phyloP scores from a whole-genome alignment of 1,284 basidiomycete species.

The Boletellus deceptivus region DNA sequence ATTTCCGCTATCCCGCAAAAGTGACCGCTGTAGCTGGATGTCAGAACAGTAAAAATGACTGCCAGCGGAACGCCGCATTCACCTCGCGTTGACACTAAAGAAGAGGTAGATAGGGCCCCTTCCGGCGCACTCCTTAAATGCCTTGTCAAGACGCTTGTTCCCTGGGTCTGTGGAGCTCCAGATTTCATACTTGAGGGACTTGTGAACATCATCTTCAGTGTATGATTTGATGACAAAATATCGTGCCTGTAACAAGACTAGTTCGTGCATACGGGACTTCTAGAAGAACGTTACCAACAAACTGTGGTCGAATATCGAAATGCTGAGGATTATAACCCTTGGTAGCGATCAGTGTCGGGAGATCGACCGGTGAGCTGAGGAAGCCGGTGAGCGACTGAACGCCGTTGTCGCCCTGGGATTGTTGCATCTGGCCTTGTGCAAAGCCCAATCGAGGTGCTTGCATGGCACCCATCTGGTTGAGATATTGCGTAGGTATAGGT shows the following conservation, averaged over 20 bases:
- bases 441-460: slow-evolving; percentile 47
- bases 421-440: slow-evolving; percentile 31
- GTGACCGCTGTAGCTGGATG: slow-evolving; percentile 63
- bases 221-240: slow-evolving; percentile 98
- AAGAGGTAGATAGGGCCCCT: slow-evolving; percentile 93
- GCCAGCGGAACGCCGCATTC: slow-evolving; percentile 3
- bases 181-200: slow-evolving; percentile 94
- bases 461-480: slow-evolving; percentile 47
- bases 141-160: slow-evolving; percentile 93
- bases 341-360: slow-evolving; percentile 79
- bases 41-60: slow-evolving; percentile 2
- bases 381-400: slow-evolving; percentile 43
- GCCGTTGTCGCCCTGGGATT: slow-evolving; percentile 30
- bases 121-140: slow-evolving; percentile 85
- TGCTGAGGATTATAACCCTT: slow-evolving; percentile 90
- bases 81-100: slow-evolving; percentile 94
- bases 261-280: neutral
- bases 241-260: slow-evolving; percentile 56
- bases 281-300: slow-evolving; percentile 46
- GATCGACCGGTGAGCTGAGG: slow-evolving; percentile 69
- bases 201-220: slow-evolving; percentile 97
- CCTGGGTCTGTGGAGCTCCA: slow-evolving; percentile 96
- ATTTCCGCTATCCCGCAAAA: slow-evolving; percentile 98
- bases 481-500: slow-evolving; percentile 66
- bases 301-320: slow-evolving; percentile 80